These are phyloP conservation scores for Pulveroboletus sp. DNA, from an alignment of 768 basidiomycete species.

Conservation along the genomic window DNA sequence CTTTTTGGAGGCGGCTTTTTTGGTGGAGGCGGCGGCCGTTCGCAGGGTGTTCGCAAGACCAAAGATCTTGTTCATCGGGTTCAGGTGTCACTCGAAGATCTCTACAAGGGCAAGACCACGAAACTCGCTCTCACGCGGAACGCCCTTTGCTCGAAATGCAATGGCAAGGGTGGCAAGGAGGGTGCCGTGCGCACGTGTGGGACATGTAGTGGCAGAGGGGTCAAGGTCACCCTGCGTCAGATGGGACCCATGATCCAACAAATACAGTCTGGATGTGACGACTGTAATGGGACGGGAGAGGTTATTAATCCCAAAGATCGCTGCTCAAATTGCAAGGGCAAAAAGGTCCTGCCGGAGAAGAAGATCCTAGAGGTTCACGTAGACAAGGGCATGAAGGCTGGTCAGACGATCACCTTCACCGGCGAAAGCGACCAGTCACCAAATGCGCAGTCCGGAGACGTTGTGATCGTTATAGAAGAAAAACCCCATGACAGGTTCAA, in stretches of 20 bases:
- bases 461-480: slow-evolving; percentile 91
- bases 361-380: slow-evolving; percentile 97
- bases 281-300: slow-evolving; percentile 92
- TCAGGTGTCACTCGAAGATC: slow-evolving; percentile 93
- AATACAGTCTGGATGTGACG: slow-evolving; percentile 91
- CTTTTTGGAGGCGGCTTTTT: slow-evolving; percentile 86
- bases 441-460: slow-evolving; percentile 85
- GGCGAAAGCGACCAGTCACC: slow-evolving; percentile 95
- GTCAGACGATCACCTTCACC: slow-evolving; percentile 81
- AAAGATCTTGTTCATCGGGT: slow-evolving; percentile 98
- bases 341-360: slow-evolving; percentile 91
- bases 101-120: slow-evolving; percentile 98
- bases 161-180: slow-evolving; percentile 96
- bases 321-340: slow-evolving; percentile 90
- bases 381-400: slow-evolving; percentile 97
- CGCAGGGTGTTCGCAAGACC: slow-evolving; percentile 81
- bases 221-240: slow-evolving; percentile 88
- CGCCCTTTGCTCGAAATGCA: slow-evolving; percentile 88
- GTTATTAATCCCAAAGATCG: slow-evolving; percentile 90
- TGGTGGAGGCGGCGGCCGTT: slow-evolving; percentile 58
- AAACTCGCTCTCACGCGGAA: slow-evolving; percentile 97
- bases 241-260: slow-evolving; percentile 99
- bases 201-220: slow-evolving; percentile 81
- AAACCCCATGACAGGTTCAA: slow-evolving; percentile 86
- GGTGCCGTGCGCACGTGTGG: slow-evolving; percentile 83